Base-by-base conservation (phyloP, 2,329 filamentous ascomycete genomes). In the Dothideomycetes sp. region DNA sequence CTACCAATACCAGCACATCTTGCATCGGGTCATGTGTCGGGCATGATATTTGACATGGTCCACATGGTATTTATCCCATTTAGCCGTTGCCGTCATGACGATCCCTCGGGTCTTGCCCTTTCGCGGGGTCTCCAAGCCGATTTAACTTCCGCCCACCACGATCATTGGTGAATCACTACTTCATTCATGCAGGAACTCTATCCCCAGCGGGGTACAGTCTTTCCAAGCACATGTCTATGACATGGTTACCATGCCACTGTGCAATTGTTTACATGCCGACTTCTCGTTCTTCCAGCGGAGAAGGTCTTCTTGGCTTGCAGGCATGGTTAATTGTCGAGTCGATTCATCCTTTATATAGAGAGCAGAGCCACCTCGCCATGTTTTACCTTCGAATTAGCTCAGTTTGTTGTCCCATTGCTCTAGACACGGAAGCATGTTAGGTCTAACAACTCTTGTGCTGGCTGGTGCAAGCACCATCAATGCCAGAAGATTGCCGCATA, bases 401-500 rank as follows among this genome's bases (percentile, higher is more conserved):
- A 16, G 37, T 40, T 33, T 18, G 19, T 40, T 25, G 29, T n/a
- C n/a, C n/a, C n/a, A n/a, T n/a, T n/a, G n/a, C 24, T 27, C 24
- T 9, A 27, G 9, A 27, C 9, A 27, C 24, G n/a, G 16, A 16
- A 44, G 36, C 20, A 44, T 44, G 42, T 31, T 44, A 19, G 31
- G 12, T 32, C 16, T 39, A 10, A 18, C 17, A 44, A 37, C 36
- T 28, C 27, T 44, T 15, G 15, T 20, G n/a, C 25, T 44, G 12
- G 36, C 42, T 16, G 29, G 34, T 13, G 35, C 37, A 13, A 25
- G 30, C 4, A 29, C 36, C 15, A 23, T 28, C 13, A 31, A 22
- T 19, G 34, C 45, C 28, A 44, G 42, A 31, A 41, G 45, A 20
- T 22, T 44, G 17, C 41, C 33, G 18, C 37, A 40, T 20, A 16